These are phyloP conservation scores for Exophiala aquamarina DNA, from an alignment of 2,329 filamentous ascomycete species.

Conservation along the genomic window DNA sequence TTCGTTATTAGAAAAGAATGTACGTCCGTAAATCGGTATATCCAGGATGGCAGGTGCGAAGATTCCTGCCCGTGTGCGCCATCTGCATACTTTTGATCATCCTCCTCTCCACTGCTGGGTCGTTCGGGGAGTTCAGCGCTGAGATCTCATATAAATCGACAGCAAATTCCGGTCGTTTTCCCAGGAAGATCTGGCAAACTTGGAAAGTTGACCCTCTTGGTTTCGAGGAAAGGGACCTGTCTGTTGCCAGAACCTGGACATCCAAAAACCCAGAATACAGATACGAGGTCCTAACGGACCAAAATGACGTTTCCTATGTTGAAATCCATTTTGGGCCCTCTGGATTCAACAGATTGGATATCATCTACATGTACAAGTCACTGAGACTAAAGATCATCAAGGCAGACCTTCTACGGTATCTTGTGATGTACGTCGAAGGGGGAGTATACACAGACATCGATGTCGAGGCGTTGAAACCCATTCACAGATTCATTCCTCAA, in stretches of 20 bases:
- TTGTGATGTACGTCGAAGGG: slow-evolving; percentile 67
- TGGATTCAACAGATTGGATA: slow-evolving; percentile 67
- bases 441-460: slow-evolving; percentile 63
- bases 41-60: slow-evolving; percentile 41
- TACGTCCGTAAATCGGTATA: too few relatives aligned
- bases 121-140: slow-evolving; percentile 30
- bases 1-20: slow-evolving; percentile 26
- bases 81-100: slow-evolving; percentile 46
- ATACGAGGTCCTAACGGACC: slow-evolving; percentile 69
- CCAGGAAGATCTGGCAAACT: slow-evolving; percentile 72
- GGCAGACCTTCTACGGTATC: slow-evolving; percentile 65
- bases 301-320: slow-evolving; percentile 66
- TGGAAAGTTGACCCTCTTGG: slow-evolving; percentile 70
- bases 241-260: slow-evolving; percentile 64
- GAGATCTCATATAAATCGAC: slow-evolving; percentile 16
- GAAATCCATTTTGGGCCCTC: slow-evolving; percentile 66
- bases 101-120: slow-evolving; percentile 48
- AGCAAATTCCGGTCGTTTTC: slow-evolving; percentile 46
- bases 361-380: slow-evolving; percentile 60
- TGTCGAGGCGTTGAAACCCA: slow-evolving; percentile 54
- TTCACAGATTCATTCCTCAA: slow-evolving; percentile 62
- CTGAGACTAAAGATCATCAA: slow-evolving; percentile 66
- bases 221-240: slow-evolving; percentile 64
- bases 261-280: slow-evolving; percentile 65
- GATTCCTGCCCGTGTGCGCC: slow-evolving; percentile 49